These are phyloP conservation scores for Phoenix roebelenii DNA, from an alignment of 176 grass and related monocot genomes.

Conservation along the genomic window DNA sequence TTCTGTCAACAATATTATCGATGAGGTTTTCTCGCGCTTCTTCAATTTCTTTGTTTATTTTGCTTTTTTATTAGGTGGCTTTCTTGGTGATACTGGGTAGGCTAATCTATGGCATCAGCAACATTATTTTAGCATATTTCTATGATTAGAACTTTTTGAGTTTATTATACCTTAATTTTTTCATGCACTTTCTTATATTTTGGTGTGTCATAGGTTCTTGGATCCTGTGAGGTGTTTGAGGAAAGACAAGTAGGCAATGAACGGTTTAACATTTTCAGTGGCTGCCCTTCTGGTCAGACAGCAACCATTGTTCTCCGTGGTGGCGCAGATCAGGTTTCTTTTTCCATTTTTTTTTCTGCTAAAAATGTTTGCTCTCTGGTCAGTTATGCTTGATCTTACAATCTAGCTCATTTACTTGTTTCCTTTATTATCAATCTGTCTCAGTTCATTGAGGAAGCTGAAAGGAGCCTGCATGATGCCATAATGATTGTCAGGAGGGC, in stretches of 20 bases:
- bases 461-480: constrained; percentile 92
- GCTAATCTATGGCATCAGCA: too few relatives aligned
- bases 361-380: not conserved
- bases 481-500: constrained; percentile 99
- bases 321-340: constrained; percentile 75
- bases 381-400: too few relatives aligned
- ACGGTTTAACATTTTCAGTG: constrained; percentile 89
- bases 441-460: constrained; percentile 98
- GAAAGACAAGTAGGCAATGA: constrained; percentile 97
- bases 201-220: constrained; percentile 62
- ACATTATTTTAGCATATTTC: too few relatives aligned
- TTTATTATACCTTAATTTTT: too few relatives aligned
- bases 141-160: too few relatives aligned
- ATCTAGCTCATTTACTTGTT: not conserved
- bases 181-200: not conserved
- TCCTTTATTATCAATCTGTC: constrained; percentile 12
- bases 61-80: not conserved
- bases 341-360: not conserved
- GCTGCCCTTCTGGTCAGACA: constrained; percentile 85
- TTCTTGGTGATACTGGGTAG: too few relatives aligned
- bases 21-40: constrained; percentile 38
- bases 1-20: constrained; percentile 76
- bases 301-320: constrained; percentile 90
- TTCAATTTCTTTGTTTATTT: not conserved
- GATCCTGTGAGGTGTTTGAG: constrained; percentile 83